Evolutionary conservation across 805 yeast species (phyloP), one percentile per base, ranked within the genome.

Genomic region (Ogataea pignaliae): DNA sequence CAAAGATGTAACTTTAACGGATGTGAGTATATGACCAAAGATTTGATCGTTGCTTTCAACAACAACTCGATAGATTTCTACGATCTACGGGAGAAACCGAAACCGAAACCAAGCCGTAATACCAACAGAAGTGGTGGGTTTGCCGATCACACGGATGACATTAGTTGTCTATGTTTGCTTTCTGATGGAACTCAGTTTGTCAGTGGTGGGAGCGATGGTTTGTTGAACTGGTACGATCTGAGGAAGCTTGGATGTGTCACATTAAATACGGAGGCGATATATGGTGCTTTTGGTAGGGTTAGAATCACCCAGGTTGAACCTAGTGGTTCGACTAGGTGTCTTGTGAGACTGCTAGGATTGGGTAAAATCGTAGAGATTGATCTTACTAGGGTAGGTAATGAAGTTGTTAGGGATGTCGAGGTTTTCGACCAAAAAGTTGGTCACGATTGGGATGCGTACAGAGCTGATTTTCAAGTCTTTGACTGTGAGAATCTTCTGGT

Each of bases 141-240:
- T 21, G 26, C 17, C 18, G 37, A 45, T 36, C 54, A 52, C 41
- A 48, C 29, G 13, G 54, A 50, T 41, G 56, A 52, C 39, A 41
- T 50, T 10, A 37, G 37, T 21, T 43, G 54, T 31, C 14, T 48
- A 10, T 11, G 21, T 12, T 42, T 29, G 26, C 33, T 44, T 7
- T n/a, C 31, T 13, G 28, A 36, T 1, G 43, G 37, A 32, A 26
- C 17, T 17, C 40, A 44, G 31, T 34, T 52, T 36, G 45, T 48
- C 12, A 48, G 45, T 29, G 56, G 53, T 2, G 56, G 56, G 13
- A 48, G 48, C 36, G 56, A 52, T 34, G 56, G 56, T 3, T 36
- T 46, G 16, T 39, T 52, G 32, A 50, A 48, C 35, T 30, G 30
- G 37, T 52, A 44, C 39, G 54, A 52, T 34, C 40, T 52, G 31